Evolutionary conservation across 2,329 filamentous ascomycete genomes (phyloP), one percentile per base, ranked within the genome.

Genomic region (Sporothrix globosa): DNA sequence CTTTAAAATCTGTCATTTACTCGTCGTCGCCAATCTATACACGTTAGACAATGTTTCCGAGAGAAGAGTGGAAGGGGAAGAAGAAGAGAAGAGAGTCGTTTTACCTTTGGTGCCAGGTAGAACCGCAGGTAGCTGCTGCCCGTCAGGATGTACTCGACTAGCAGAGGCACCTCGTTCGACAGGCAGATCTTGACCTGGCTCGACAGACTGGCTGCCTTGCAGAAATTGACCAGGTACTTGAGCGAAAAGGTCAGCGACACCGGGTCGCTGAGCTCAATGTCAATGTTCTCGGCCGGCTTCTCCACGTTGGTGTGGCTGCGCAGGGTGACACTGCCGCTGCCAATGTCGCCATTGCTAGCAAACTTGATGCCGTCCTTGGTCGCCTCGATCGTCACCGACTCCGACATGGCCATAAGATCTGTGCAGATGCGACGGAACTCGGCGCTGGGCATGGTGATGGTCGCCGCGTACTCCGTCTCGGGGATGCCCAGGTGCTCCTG

Each of bases 211-310:
- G 93, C 91, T 46, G 96, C 96, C 85, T 99, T 99, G 91, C 96
- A 98, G 85, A 99, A 99, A 88, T 98, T 98, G 86, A 97, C 92
- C 3, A 99, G 90, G 84, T 99, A 99, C 85, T 99, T 99, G 77
- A 99, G 91, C 46, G 96, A 98, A 85, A 99, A 99, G 66, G 95
- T 98, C 74, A 99, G 88, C 48, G 92, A 87, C 72, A 99, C 96
- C 67, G 96, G 93, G 84, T 99, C 96, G 52, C 89, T 91, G 73
- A 99, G 89, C 78, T 93, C 89, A 80, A 99, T 97, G 74, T 92
- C 88, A 76, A 98, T 91, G 78, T 94, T 92, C 78, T 91, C 85
- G 11, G 92, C 88, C 63, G 92, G 90, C 85, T 98, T 97, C 53
- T 98, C 95, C 74, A 97, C 87, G 79, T 93, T 92, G 78, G 88